These are phyloP conservation scores for Cadophora sp. DNA, from an alignment of 2,329 filamentous ascomycete species.

Conservation along the genomic window DNA sequence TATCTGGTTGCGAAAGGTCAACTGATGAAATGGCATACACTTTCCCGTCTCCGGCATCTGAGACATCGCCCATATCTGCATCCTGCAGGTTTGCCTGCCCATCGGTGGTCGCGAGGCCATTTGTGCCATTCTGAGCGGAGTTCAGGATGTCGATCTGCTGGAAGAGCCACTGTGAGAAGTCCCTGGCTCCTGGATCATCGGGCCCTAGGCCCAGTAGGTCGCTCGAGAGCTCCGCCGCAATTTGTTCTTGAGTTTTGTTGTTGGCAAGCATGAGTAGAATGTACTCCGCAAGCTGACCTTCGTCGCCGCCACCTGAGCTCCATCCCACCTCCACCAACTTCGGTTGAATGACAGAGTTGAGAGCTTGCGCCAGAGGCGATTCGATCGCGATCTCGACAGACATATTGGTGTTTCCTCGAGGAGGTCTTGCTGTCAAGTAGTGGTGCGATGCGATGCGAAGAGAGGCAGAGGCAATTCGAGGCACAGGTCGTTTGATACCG, in stretches of 20 bases:
- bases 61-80: constrained; percentile 72
- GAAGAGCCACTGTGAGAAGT: constrained; percentile 95
- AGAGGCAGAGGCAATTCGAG: neutral
- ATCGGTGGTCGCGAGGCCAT: constrained; percentile 24
- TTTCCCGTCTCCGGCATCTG: constrained; percentile 55
- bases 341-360: constrained; percentile 83
- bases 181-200: constrained; percentile 80
- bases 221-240: constrained; percentile 84
- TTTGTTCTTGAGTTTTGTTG: constrained; percentile 89
- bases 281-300: constrained; percentile 89
- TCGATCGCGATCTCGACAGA: constrained; percentile 77
- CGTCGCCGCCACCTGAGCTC: constrained; percentile 78
- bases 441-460: neutral
- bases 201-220: constrained; percentile 84
- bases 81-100: constrained; percentile 69
- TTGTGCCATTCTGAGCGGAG: constrained; percentile 62
- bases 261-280: constrained; percentile 97
- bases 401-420: constrained; percentile 61
- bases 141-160: constrained; percentile 77
- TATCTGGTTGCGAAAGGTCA: constrained; percentile 20
- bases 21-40: constrained; percentile 56
- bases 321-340: constrained; percentile 94
- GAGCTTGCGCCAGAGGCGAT: constrained; percentile 83
- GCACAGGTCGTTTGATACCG: neutral
- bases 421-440: neutral